Evolutionary conservation across 805 yeast species (phyloP).

Genomic region (Candida ovalis): DNA sequence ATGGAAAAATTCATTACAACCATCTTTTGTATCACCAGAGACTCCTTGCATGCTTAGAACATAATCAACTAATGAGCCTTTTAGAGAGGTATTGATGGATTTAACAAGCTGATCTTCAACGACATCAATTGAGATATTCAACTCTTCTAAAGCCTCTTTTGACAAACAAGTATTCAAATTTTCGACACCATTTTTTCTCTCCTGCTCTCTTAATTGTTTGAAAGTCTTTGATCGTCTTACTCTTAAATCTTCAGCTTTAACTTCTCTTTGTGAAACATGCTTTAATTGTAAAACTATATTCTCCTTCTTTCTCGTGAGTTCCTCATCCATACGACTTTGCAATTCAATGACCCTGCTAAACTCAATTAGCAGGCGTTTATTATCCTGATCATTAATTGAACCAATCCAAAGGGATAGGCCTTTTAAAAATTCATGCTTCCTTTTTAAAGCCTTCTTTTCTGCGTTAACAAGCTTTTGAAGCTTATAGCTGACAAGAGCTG

Average conservation of each 20-base stretch:
- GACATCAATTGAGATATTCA: slow-evolving; percentile 46
- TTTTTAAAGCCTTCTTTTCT: slow-evolving; percentile 35
- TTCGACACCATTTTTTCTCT: slow-evolving; percentile 41
- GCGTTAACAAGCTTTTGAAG: slow-evolving; percentile 35
- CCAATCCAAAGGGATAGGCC: slow-evolving; percentile 42
- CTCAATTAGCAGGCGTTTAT: slow-evolving; percentile 37
- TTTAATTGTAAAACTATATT: slow-evolving; percentile 39
- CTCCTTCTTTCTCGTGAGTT: slow-evolving; percentile 40
- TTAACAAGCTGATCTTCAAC: slow-evolving; percentile 49
- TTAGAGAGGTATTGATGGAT: slow-evolving; percentile 42
- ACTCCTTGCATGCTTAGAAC: slow-evolving; percentile 30
- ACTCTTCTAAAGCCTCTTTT: slow-evolving; percentile 50
- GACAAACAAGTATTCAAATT: slow-evolving; percentile 40
- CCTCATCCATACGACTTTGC: slow-evolving; percentile 35
- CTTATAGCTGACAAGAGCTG: slow-evolving; percentile 31
- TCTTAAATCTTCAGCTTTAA: slow-evolving; percentile 39
- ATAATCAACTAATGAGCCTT: slow-evolving; percentile 44
- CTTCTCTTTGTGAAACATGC: slow-evolving; percentile 48
- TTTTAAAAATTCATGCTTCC: slow-evolving; percentile 36
- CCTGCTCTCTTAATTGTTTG: slow-evolving; percentile 37
- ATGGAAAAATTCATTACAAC: slow-evolving; percentile 28
- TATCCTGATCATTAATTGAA: slow-evolving; percentile 36
- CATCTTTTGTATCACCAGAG: slow-evolving; percentile 26
- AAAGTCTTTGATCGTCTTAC: slow-evolving; percentile 35
- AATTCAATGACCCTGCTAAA: slow-evolving; percentile 35